Evolutionary conservation across 202 grass and related monocot species (phyloP), one percentile per base, ranked within the genome.

Genomic region (Schoenoplectus triqueter): DNA sequence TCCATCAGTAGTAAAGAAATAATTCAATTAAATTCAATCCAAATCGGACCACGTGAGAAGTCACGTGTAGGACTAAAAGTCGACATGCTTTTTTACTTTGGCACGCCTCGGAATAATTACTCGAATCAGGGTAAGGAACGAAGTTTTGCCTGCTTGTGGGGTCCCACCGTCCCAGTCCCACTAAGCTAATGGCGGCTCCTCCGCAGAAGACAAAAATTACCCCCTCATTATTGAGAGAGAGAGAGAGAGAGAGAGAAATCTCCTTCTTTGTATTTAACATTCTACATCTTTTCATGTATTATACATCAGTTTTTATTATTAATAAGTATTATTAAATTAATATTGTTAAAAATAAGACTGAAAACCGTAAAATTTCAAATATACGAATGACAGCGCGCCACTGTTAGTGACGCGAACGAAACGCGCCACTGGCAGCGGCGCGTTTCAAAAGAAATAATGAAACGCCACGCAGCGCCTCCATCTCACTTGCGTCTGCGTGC

Each of bases 31-130:
- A 49, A 10, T 48, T 71, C 68, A 83, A 42, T 71, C 14, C 18
- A 71, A 66, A 17, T 31, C 0, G 18, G 18, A 73, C 66, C 47
- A 73, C 48, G 66, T 73, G 20, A 48, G 67, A 18, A 18, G 39
- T 74, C 66, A 62, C 82, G 48, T 84, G 67, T 22, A 61, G 49
- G 6, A 7, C 6, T 60, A 62, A 84, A 62, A 84, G 81, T 46
- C 46, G 45, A 54, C 65, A 59, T 39, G 39, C 50, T 61, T 84
- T 84, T 73, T 47, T 10, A 22, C 82, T 62, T 77, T 63, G 82
- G 45, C 82, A 84, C 82, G 64, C 66, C 82, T 42, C 13, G 46
- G 54, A 73, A 84, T 72, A 84, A 84, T 69, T 74, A 73, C 52
- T 20, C 22, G 82, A 62, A 72, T 56, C 67, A 73, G 49, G 57